Conservation (phyloP, 768 basidiomycete genomes). For the Lentinula boryana region DNA sequence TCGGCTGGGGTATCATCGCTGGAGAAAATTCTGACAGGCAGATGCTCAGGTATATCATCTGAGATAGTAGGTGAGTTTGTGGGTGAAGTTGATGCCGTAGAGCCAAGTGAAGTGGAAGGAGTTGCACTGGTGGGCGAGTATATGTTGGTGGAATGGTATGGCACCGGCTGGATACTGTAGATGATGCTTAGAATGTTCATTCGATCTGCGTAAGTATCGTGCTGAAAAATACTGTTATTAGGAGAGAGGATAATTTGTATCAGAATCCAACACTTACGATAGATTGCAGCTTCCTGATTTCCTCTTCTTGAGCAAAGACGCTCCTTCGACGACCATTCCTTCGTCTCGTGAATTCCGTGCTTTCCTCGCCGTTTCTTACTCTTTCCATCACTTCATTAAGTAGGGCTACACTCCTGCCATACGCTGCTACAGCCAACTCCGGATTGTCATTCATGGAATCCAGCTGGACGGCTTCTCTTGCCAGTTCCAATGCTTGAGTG, state of each 20-base stretch:
- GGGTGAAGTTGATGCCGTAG: constrained; percentile 45
- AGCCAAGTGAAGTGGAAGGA: constrained; percentile 33
- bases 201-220: constrained; percentile 92
- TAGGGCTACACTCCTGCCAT: constrained; percentile 79
- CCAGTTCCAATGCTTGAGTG: constrained; percentile 80
- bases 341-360: constrained; percentile 51
- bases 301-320: constrained; percentile 87
- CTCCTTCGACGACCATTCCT: constrained; percentile 63
- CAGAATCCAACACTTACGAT: constrained; percentile 57
- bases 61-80: constrained; percentile 44
- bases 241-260: constrained; percentile 4
- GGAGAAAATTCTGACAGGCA: constrained; percentile 19
- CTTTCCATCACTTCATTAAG: constrained; percentile 91
- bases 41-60: constrained; percentile 35
- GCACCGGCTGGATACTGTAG: constrained; percentile 77
- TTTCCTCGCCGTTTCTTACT: constrained; percentile 81
- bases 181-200: constrained; percentile 90
- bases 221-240: constrained; percentile 36
- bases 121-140: constrained; percentile 24
- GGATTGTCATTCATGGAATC: constrained; percentile 88
- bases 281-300: constrained; percentile 77
- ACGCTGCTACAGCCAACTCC: constrained; percentile 83
- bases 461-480: constrained; percentile 83
- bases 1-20: constrained; percentile 33
- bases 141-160: constrained; percentile 38